These are phyloP conservation scores for Fagopyrum homotropicum DNA, from an alignment of 148 eudicot genomes.

Conservation along the genomic window DNA sequence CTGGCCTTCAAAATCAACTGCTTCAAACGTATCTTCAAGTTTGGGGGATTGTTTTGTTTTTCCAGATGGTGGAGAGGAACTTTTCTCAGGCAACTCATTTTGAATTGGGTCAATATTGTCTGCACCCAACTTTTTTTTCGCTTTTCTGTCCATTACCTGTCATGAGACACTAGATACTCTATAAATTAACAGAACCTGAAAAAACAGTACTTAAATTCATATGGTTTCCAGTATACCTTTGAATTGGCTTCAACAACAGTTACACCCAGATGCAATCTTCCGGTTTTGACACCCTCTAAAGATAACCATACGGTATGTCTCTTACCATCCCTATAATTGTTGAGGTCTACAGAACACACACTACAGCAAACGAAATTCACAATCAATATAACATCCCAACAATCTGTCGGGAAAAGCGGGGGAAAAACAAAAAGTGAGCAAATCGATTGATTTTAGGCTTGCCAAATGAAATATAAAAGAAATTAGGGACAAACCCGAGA, in stretches of 20 bases:
- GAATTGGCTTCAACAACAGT: constrained; percentile 45
- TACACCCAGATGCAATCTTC: constrained; percentile 79
- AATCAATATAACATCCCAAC: too few species aligned
- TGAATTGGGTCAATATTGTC: constrained; percentile 20
- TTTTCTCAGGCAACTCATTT: constrained; percentile 21
- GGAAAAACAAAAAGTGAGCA: background rate
- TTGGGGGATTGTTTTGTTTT: constrained; percentile 23
- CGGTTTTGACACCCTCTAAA: constrained; percentile 61
- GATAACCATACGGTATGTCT: constrained; percentile 90
- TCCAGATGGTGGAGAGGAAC: constrained; percentile 17
- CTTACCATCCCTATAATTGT: constrained; percentile 62
- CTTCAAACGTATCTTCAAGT: constrained; percentile 51
- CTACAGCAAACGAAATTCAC: constrained; percentile 29
- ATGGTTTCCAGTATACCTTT: constrained; percentile 38
- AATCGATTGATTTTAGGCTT: background rate
- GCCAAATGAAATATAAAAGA: background rate
- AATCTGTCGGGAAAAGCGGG: background rate
- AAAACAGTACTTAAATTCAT: background rate
- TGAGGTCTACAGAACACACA: constrained; percentile 60
- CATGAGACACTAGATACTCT: background rate
- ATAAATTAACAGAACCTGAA: background rate
- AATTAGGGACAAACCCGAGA: constrained; percentile 55
- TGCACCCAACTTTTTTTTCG: constrained; percentile 20
- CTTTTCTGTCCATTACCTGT: constrained; percentile 36
- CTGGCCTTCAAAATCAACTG: constrained; percentile 65